Evolutionary conservation across 2,329 filamentous ascomycete genomes (phyloP).

Genomic region (Phaeosphaeriaceae sp.): DNA sequence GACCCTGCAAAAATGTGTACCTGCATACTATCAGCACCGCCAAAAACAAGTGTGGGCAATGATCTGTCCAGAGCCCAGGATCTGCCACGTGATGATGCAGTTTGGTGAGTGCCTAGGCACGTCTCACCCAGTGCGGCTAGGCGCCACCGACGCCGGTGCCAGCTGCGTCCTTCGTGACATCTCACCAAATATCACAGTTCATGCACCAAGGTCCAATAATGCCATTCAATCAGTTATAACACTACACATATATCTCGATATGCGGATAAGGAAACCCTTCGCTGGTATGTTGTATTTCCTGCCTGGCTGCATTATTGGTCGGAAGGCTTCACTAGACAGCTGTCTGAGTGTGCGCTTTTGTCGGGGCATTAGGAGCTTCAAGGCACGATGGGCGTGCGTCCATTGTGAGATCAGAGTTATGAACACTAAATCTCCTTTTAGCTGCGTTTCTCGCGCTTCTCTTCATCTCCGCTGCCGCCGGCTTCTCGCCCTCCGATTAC

Average conservation of each 20-base stretch:
- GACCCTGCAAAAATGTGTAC: neutral
- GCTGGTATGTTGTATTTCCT: slow-evolving; percentile 68
- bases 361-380: slow-evolving; percentile 8
- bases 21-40: slow-evolving; percentile 2
- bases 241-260: slow-evolving; percentile 43
- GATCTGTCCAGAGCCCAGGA: slow-evolving; percentile 1
- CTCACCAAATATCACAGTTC: neutral
- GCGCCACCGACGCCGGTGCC: slow-evolving; percentile 5
- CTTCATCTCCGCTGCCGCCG: slow-evolving; percentile 72
- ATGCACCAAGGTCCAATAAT: slow-evolving; percentile 9
- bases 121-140: neutral
- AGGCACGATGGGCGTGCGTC: too few relatives aligned
- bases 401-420: too few relatives aligned
- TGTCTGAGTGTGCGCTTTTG: slow-evolving; percentile 9
- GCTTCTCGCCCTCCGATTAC: slow-evolving; percentile 65
- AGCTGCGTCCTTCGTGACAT: slow-evolving; percentile 2
- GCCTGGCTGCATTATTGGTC: slow-evolving; percentile 2
- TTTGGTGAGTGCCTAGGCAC: neutral
- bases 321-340: neutral
- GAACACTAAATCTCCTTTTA: slow-evolving; percentile 15
- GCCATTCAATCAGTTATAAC: slow-evolving; percentile 17
- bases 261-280: slow-evolving; percentile 89
- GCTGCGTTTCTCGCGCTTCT: slow-evolving; percentile 62
- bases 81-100: slow-evolving; percentile 3
- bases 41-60: slow-evolving; percentile 1